These are phyloP conservation scores for Lasiosphaeris hirsuta DNA, from an alignment of 495 filamentous ascomycete genomes.

Conservation along the genomic window DNA sequence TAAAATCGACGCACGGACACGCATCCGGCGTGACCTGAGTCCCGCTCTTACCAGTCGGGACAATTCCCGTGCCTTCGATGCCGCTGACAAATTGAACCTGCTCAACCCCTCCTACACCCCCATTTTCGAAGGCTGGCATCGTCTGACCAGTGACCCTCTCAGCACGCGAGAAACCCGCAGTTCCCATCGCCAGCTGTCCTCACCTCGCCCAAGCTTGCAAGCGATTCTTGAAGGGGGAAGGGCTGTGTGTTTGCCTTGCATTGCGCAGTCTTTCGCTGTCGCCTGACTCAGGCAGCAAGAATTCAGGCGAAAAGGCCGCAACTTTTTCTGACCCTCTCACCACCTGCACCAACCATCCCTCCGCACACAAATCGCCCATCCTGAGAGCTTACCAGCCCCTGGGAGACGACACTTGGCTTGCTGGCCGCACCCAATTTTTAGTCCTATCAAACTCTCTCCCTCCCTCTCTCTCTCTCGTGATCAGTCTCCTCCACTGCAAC, in stretches of 20 bases:
- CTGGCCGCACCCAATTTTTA: conserved; percentile 1
- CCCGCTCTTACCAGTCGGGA: neutral
- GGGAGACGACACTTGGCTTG: conserved; percentile 17
- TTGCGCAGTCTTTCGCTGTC: conserved; percentile 1
- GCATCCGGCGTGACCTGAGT: conserved; percentile 3
- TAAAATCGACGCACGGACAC: conserved; percentile 5
- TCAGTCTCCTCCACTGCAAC: neutral
- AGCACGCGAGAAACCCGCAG: neutral
- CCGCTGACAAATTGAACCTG: conserved; percentile 20
- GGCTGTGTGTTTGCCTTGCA: neutral
- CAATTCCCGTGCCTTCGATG: conserved; percentile 13
- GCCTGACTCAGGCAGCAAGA: conserved; percentile 26
- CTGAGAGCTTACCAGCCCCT: neutral
- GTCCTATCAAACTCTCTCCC: neutral
- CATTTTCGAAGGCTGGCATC: conserved; percentile 4
- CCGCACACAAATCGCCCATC: neutral
- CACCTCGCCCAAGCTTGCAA: conserved; percentile 3
- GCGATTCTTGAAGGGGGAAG: conserved; percentile 6
- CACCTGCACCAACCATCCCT: conserved; percentile 6
- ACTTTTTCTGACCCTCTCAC: conserved; percentile 12
- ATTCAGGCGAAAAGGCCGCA: conserved; percentile 29
- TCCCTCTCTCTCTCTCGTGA: neutral
- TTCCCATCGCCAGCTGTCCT: neutral
- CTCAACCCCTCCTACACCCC: conserved; percentile 12
- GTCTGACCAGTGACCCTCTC: conserved; percentile 11